phyloP scores from a whole-genome alignment of 1,139 yeast species.

The Pichia sp. region DNA sequence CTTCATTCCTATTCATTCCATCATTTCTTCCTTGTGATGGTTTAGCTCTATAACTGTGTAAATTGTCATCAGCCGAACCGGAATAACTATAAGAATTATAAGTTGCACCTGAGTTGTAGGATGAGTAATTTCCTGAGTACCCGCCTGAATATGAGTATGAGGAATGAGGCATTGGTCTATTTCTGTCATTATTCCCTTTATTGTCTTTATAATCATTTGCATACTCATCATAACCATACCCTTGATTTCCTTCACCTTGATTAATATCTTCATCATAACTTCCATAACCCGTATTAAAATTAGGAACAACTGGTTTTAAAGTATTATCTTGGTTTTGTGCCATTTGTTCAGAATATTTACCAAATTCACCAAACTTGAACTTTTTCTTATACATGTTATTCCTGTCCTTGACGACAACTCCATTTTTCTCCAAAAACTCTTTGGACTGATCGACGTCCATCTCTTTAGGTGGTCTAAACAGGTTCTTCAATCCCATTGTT shows the following conservation, averaged over 20 bases:
- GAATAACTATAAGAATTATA: neutral
- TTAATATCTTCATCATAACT: conserved; percentile 8
- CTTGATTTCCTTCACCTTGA: conserved; percentile 8
- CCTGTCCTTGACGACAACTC: conserved; percentile 42
- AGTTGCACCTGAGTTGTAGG: no score
- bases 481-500: conserved; percentile 35
- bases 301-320: conserved; percentile 26
- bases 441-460: conserved; percentile 54
- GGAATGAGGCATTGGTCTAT: neutral
- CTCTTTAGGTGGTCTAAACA: conserved; percentile 50
- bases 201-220: conserved; percentile 7
- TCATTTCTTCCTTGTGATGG: neutral
- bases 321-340: conserved; percentile 13
- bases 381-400: conserved; percentile 37
- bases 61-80: neutral
- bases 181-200: no score
- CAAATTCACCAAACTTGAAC: conserved; percentile 59
- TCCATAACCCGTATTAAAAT: conserved; percentile 15
- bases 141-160: conserved; percentile 4
- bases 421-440: conserved; percentile 45
- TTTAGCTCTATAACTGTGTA: neutral
- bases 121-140: conserved; percentile 2
- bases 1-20: no score
- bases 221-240: conserved; percentile 15
- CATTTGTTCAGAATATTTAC: conserved; percentile 50